Evolutionary conservation across 2,329 filamentous ascomycete species (phyloP).

Genomic region (Aspergillus pseudotamarii): DNA sequence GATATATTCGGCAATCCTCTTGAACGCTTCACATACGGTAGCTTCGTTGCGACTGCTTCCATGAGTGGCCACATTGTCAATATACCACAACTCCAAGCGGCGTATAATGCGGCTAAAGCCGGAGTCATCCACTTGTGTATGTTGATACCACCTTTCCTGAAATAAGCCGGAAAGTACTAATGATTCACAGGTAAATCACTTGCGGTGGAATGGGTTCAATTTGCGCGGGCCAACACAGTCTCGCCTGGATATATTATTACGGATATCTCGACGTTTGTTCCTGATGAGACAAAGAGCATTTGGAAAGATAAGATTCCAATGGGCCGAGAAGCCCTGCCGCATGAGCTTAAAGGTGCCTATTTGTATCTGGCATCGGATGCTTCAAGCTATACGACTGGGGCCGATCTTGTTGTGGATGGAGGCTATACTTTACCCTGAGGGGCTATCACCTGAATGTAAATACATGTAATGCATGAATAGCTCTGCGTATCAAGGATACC

Average conservation of each 20-base stretch:
- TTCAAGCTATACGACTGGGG: constrained; percentile 73
- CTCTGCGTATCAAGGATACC: too few species aligned
- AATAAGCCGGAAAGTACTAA: neutral
- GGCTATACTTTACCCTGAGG: constrained; percentile 52
- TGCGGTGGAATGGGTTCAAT: constrained; percentile 56
- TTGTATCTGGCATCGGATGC: constrained; percentile 76
- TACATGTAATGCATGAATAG: too few species aligned
- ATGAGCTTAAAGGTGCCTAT: constrained; percentile 76
- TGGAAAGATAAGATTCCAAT: constrained; percentile 10
- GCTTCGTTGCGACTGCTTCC: constrained; percentile 57
- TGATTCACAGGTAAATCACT: constrained; percentile 47
- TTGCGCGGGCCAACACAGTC: constrained; percentile 56
- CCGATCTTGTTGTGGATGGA: constrained; percentile 71
- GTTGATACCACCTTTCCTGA: neutral
- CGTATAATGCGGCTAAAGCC: constrained; percentile 60
- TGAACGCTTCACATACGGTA: constrained; percentile 46
- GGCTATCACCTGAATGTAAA: too few species aligned
- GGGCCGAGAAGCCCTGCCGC: constrained; percentile 59
- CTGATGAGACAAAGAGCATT: constrained; percentile 3
- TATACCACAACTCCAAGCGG: constrained; percentile 44
- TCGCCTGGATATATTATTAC: constrained; percentile 55
- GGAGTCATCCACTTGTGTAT: constrained; percentile 52
- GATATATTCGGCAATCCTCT: constrained; percentile 61
- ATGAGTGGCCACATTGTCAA: constrained; percentile 74
- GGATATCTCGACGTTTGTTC: constrained; percentile 36